Evolutionary conservation across 1,139 yeast genomes (phyloP), one percentile per base, ranked within the genome.

Genomic region (Kodamaea fungicola): DNA sequence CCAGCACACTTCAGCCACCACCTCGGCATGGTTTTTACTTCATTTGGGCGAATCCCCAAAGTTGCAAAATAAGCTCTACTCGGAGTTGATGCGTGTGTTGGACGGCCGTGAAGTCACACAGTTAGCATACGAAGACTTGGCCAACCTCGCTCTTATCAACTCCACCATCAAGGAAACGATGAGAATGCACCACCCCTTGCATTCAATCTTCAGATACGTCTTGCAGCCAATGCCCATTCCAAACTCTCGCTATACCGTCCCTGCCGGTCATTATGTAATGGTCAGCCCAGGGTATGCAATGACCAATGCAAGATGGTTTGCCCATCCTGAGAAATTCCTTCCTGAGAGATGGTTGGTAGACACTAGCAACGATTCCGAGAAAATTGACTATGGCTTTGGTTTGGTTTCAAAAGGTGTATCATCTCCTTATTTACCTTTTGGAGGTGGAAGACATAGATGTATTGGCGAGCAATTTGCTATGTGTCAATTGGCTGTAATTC

Each of bases 381-480:
- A 16, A 16, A 79, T 90, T 35, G 97, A 92, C 62, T 90, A 89
- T 58, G 97, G 97, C 9, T 90, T 90, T 54, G 97, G 97, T 56
- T 85, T 87, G 43, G 88, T 92, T 45, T 80, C 96, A 33, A 92
- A 90, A 65, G 97, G 97, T 63, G 97, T 92, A 29, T 70, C 86
- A 19, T 87, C 96, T 34, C 96, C 97, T 38, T 92, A 88, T 64
- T 77, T 92, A 59, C 98, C 98, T 36, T 92, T 92, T 58, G 97
- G 98, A 50, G 98, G 97, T 60, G 98, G 98, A 49, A 85, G 98
- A 74, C 98, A 92, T 63, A 83, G 98, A 68, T 92, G 98, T 68
- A 89, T 92, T 57, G 98, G 98, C 55, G 98, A 92, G 65, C 97
- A 90, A 60, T 92, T 92, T 68, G 98, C 98, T 30, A 86, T 83